These are phyloP conservation scores for Stemphylium vesicarium DNA, from an alignment of 2,329 filamentous ascomycete species.

Conservation along the genomic window DNA sequence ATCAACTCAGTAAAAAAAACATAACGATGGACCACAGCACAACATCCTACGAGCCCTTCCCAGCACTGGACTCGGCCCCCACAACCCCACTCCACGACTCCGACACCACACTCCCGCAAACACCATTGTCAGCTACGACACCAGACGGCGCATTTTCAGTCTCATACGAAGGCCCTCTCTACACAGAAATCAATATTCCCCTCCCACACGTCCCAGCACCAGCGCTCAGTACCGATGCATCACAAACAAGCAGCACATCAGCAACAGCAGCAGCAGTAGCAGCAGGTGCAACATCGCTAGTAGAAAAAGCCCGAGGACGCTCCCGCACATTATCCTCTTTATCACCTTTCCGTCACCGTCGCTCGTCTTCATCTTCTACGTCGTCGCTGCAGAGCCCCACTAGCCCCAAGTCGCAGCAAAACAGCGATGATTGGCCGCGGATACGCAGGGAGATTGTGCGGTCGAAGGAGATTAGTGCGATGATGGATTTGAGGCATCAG, in stretches of 20 bases:
- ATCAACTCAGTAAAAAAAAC: not conserved
- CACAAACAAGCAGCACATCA: conserved; percentile 7
- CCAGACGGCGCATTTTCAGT: not conserved
- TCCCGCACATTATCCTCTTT: conserved; percentile 34
- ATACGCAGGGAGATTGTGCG: conserved; percentile 29
- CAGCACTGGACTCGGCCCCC: not conserved
- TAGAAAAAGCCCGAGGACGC: conserved; percentile 16
- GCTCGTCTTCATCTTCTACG: conserved; percentile 25
- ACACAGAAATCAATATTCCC: conserved; percentile 45
- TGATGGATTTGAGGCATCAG: conserved; percentile 33
- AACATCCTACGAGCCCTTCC: conserved; percentile 1
- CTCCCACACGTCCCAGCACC: conserved; percentile 30
- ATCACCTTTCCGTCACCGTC: conserved; percentile 32
- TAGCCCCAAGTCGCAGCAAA: not conserved
- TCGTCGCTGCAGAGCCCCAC: conserved; percentile 5
- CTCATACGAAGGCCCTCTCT: conserved; percentile 34
- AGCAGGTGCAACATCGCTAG: not conserved
- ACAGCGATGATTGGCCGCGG: conserved; percentile 26
- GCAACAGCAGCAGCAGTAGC: not conserved
- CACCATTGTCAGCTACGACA: not conserved
- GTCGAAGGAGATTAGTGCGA: conserved; percentile 28
- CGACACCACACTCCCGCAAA: not conserved
- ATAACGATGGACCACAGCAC: conserved; percentile 3
- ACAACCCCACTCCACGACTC: conserved; percentile 7
- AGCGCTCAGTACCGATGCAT: not conserved